phyloP scores from a whole-genome alignment of 148 eudicot genomes.

The Amaranthus palmeri region DNA sequence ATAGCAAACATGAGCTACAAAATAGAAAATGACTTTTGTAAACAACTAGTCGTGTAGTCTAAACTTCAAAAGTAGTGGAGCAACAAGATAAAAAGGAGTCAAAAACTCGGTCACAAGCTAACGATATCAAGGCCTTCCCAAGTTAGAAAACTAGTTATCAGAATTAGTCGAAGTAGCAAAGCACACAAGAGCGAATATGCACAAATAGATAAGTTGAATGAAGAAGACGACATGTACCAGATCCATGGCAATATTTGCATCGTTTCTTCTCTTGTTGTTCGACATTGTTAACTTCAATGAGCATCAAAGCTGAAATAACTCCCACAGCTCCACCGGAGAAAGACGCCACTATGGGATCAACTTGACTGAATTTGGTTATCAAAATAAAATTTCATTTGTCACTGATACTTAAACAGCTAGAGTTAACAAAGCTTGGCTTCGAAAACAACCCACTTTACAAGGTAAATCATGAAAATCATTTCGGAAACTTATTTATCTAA shows the following conservation, averaged over 20 bases:
- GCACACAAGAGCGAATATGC: background rate
- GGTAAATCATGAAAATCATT: background rate
- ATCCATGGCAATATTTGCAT: slow-evolving; percentile 94
- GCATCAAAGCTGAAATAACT: slow-evolving; percentile 89
- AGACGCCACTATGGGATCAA: slow-evolving; percentile 96
- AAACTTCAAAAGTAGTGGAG: background rate
- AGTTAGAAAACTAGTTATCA: background rate
- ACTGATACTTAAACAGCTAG: background rate
- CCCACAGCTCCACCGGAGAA: slow-evolving; percentile 97
- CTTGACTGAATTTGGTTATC: slow-evolving; percentile 55
- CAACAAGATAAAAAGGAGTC: background rate
- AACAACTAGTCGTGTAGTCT: slow-evolving; percentile 5
- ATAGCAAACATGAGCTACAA: background rate
- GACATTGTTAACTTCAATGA: slow-evolving; percentile 84
- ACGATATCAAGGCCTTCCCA: background rate
- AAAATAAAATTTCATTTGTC: slow-evolving; percentile 16
- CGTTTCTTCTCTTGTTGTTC: slow-evolving; percentile 92
- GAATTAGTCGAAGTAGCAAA: background rate
- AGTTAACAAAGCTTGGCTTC: background rate
- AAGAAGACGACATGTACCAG: slow-evolving; percentile 45
- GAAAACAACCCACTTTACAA: slow-evolving; percentile 8
- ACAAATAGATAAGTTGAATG: background rate
- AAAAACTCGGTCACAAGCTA: background rate
- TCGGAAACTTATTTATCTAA: background rate
- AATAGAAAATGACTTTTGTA: background rate